A percentile compares a stretch with the other conserved stretches of the same genome.
phyloP scores from a whole-genome alignment of 257 asterid species.

The Petunia secreta region DNA sequence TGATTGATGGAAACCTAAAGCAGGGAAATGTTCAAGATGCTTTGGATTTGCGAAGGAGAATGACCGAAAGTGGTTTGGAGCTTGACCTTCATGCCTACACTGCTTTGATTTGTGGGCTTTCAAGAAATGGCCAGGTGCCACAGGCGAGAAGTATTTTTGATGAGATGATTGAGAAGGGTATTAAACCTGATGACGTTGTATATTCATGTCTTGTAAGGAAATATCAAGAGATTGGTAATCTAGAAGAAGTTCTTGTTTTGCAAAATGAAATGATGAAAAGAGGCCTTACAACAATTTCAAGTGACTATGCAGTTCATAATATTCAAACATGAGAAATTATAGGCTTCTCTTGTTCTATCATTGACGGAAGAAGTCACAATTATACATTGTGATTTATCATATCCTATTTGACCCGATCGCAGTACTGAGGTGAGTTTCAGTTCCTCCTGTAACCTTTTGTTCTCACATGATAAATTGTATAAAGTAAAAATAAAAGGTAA shows the following conservation, averaged over 20 bases:
- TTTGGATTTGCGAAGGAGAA: constrained; percentile 59
- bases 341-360: constrained; percentile 4
- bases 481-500: background rate
- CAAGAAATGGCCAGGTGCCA: constrained; percentile 59
- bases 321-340: constrained; percentile 16
- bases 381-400: background rate
- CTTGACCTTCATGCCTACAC: constrained; percentile 84
- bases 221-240: constrained; percentile 61
- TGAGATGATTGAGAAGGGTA: constrained; percentile 79
- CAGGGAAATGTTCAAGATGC: constrained; percentile 70
- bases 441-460: constrained; percentile 17
- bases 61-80: constrained; percentile 62
- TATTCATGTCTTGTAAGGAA: constrained; percentile 72
- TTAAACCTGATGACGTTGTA: constrained; percentile 73
- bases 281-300: constrained; percentile 44
- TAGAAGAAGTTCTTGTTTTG: constrained; percentile 64
- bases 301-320: constrained; percentile 41
- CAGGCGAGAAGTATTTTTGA: constrained; percentile 63
- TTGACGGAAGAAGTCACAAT: background rate
- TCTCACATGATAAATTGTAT: background rate
- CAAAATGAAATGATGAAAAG: constrained; percentile 66
- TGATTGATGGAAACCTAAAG: constrained; percentile 73
- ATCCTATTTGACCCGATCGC: background rate
- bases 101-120: constrained; percentile 76
- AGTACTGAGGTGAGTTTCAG: constrained; percentile 25